Evolutionary conservation across 305 asterid species (phyloP).

Genomic region (Caryopteris hybrid): DNA sequence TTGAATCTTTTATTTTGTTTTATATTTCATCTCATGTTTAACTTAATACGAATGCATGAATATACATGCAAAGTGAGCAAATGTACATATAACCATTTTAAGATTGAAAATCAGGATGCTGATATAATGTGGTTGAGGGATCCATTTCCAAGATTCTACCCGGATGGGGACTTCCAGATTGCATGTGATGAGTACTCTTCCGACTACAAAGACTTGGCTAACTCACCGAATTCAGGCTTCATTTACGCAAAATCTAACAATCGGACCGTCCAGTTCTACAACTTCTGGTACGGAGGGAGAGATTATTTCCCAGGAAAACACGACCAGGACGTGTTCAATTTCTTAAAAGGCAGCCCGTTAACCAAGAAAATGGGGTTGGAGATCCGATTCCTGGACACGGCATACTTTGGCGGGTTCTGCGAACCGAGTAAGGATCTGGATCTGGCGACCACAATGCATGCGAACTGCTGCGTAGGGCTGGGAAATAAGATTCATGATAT

Average conservation of each 20-base stretch:
- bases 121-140: slow-evolving; percentile 56
- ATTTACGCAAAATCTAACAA: slow-evolving; percentile 38
- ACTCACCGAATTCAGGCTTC: slow-evolving; percentile 49
- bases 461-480: slow-evolving; percentile 54
- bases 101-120: slow-evolving; percentile 30
- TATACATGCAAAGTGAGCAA: too few relatives aligned
- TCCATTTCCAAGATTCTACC: slow-evolving; percentile 38
- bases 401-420: slow-evolving; percentile 56
- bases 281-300: slow-evolving; percentile 33
- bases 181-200: slow-evolving; percentile 41
- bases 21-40: too few relatives aligned
- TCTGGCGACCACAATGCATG: slow-evolving; percentile 52
- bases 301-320: slow-evolving; percentile 36
- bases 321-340: slow-evolving; percentile 51
- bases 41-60: too few relatives aligned
- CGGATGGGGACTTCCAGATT: slow-evolving; percentile 44
- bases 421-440: slow-evolving; percentile 46
- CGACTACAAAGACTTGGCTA: slow-evolving; percentile 22
- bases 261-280: slow-evolving; percentile 39
- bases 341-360: slow-evolving; percentile 28
- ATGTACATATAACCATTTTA: too few relatives aligned
- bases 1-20: too few relatives aligned
- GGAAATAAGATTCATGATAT: slow-evolving; percentile 49
- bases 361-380: slow-evolving; percentile 27
- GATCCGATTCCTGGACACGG: slow-evolving; percentile 41